Conservation (phyloP, 306 rosid genomes). For the Delonix regia region DNA sequence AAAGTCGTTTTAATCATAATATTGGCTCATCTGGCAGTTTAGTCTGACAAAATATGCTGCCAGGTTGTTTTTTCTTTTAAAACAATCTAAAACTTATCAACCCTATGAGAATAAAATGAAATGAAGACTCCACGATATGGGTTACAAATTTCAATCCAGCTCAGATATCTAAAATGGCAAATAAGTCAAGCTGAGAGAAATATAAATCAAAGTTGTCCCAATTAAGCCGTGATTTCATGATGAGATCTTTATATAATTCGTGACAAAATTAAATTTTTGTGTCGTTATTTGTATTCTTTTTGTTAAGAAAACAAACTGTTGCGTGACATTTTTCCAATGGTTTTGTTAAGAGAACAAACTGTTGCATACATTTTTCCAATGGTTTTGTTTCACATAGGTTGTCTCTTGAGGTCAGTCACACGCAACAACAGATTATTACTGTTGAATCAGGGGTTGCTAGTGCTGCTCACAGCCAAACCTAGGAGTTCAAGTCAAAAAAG, state of each 20-base stretch:
- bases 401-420: background rate
- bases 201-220: background rate
- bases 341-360: background rate
- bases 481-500: background rate
- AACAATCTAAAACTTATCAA: background rate
- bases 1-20: background rate
- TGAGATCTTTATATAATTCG: background rate
- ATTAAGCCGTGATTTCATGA: background rate
- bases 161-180: background rate
- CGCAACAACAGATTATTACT: background rate
- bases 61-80: background rate
- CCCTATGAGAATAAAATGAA: background rate
- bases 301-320: background rate
- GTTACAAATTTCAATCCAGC: background rate
- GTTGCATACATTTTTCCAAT: background rate
- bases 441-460: slow-evolving; percentile 7
- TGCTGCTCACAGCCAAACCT: background rate
- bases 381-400: background rate
- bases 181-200: background rate
- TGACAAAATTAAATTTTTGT: background rate
- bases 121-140: background rate
- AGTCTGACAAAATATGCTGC: background rate
- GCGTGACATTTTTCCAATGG: background rate
- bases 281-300: background rate
- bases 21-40: background rate